phyloP scores from a whole-genome alignment of 345 rosid species.

The Garcia nutans region DNA sequence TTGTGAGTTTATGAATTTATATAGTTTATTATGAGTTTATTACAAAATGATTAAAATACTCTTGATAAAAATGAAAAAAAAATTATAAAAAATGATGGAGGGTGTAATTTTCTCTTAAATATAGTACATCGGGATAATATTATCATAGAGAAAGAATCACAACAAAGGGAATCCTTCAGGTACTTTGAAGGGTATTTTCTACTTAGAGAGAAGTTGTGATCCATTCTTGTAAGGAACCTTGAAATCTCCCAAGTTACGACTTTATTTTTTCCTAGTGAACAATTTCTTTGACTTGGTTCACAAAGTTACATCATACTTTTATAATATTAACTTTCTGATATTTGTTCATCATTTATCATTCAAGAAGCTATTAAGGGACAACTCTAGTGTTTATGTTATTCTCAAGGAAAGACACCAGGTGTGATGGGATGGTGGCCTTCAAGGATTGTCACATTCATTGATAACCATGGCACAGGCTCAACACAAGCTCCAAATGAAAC shows the following conservation, averaged over 20 bases:
- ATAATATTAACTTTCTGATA: background rate
- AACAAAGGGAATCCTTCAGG: constrained; percentile 87
- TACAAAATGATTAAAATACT: too few relatives aligned
- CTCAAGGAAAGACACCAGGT: constrained; percentile 87
- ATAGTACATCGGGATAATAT: too few relatives aligned
- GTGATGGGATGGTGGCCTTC: constrained; percentile 98
- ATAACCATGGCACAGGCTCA: constrained; percentile 94
- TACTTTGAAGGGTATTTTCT: constrained; percentile 22
- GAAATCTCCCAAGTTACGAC: background rate
- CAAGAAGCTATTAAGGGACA: constrained; percentile 91
- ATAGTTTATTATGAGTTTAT: too few relatives aligned
- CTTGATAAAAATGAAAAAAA: too few relatives aligned
- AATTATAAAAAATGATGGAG: too few relatives aligned
- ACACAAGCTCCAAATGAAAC: constrained; percentile 50
- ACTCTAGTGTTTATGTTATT: constrained; percentile 73
- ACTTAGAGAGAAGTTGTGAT: background rate
- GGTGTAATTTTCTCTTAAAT: too few relatives aligned
- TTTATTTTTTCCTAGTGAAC: background rate
- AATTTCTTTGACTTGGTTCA: background rate
- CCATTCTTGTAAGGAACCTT: background rate
- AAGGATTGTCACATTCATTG: constrained; percentile 80
- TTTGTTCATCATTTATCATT: constrained; percentile 17
- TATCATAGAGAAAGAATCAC: constrained; percentile 33
- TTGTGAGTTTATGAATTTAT: too few relatives aligned
- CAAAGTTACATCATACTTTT: background rate